Conservation (phyloP, 2,329 filamentous ascomycete genomes). For the Neonectria faginata region DNA sequence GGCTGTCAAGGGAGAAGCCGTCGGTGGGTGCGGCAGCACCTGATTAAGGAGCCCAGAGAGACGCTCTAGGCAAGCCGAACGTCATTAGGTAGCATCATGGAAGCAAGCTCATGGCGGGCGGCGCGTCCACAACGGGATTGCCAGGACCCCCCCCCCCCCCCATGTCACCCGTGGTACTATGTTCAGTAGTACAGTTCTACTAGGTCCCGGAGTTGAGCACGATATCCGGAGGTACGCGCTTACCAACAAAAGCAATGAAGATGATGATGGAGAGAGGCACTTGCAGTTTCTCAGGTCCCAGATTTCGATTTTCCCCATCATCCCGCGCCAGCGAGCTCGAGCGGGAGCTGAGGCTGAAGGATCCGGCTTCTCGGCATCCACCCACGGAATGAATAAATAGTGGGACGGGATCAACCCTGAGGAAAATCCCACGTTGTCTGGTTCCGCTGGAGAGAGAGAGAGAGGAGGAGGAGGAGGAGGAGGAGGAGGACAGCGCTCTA, state of each 20-base stretch:
- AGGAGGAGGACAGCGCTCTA: too few relatives aligned
- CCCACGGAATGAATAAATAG: too few relatives aligned
- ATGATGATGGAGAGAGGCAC: background rate
- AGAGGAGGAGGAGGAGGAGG: too few relatives aligned
- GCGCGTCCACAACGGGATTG: background rate
- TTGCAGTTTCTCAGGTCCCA: conserved; percentile 9
- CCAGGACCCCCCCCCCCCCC: background rate
- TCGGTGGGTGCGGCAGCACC: background rate
- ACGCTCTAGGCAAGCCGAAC: background rate
- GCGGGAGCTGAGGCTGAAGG: background rate
- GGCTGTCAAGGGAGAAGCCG: background rate
- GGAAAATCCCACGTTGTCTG: background rate
- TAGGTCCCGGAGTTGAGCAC: background rate
- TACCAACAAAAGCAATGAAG: background rate
- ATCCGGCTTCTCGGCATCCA: background rate
- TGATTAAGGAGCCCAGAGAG: conserved; percentile 3
- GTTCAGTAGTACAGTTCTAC: background rate
- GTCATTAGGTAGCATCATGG: conserved; percentile 6
- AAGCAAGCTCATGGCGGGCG: conserved; percentile 17
- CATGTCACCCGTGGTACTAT: background rate
- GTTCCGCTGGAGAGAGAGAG: background rate
- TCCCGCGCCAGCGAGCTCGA: conserved; percentile 4
- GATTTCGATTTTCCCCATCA: conserved; percentile 12
- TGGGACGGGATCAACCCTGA: background rate
- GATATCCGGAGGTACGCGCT: background rate